Evolutionary conservation across 352 stramenopile species (phyloP).

Genomic region (Phytophthora hybrid): DNA sequence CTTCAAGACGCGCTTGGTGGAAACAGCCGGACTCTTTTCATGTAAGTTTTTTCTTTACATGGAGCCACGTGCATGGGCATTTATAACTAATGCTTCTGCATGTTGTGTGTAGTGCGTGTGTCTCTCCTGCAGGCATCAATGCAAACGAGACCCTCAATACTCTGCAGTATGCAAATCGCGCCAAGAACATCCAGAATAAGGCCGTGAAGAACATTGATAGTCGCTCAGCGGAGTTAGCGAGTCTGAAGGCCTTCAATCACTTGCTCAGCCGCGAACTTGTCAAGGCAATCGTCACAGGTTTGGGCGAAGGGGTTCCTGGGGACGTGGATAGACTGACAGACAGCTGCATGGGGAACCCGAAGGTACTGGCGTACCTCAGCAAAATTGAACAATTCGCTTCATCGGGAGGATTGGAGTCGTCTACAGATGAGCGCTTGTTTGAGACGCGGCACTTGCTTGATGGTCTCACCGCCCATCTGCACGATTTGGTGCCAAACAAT

Average conservation of each 20-base stretch:
- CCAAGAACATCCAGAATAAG: slow-evolving; percentile 92
- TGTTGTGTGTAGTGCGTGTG: slow-evolving; percentile 66
- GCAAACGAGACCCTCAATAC: slow-evolving; percentile 83
- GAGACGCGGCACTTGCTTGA: slow-evolving; percentile 31
- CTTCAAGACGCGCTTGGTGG: slow-evolving; percentile 88
- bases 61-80: not conserved
- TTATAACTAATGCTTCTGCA: not conserved
- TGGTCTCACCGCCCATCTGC: slow-evolving; percentile 30
- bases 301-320: slow-evolving; percentile 24
- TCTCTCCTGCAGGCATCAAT: slow-evolving; percentile 81
- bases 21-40: slow-evolving; percentile 91
- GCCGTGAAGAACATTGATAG: slow-evolving; percentile 90
- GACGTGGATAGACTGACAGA: slow-evolving; percentile 49
- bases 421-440: slow-evolving; percentile 32
- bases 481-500: slow-evolving; percentile 25
- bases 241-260: slow-evolving; percentile 73
- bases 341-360: slow-evolving; percentile 52
- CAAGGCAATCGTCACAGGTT: slow-evolving; percentile 55
- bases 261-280: slow-evolving; percentile 76
- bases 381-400: slow-evolving; percentile 61
- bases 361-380: slow-evolving; percentile 63
- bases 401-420: slow-evolving; percentile 29
- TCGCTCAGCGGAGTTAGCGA: slow-evolving; percentile 74
- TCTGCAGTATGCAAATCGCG: slow-evolving; percentile 87
- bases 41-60: slow-evolving; percentile 51